Evolutionary conservation across 1,284 basidiomycete species (phyloP).

Genomic region (Xerocomus alliaceus): DNA sequence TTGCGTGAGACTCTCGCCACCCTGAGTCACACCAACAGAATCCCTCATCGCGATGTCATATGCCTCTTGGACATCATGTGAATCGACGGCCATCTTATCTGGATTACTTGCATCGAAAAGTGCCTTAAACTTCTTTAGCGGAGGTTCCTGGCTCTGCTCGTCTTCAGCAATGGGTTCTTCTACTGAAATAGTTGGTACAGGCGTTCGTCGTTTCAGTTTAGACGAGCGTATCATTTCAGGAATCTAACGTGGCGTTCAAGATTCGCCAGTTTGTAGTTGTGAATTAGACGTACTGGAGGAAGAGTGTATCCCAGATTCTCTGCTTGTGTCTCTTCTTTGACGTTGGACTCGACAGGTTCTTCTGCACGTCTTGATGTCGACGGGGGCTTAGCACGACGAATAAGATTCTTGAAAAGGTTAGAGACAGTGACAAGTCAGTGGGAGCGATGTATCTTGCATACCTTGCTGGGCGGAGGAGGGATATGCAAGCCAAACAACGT

Average conservation of each 20-base stretch:
- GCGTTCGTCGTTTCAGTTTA: slow-evolving; percentile 37
- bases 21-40: slow-evolving; percentile 19
- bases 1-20: slow-evolving; percentile 40
- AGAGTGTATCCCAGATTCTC: slow-evolving; percentile 23
- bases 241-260: slow-evolving; percentile 16
- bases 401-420: slow-evolving; percentile 23
- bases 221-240: slow-evolving; percentile 28
- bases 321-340: slow-evolving; percentile 20
- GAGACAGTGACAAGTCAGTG: background rate
- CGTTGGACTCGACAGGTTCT: slow-evolving; percentile 1
- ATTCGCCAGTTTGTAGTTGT: background rate
- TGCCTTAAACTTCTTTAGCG: slow-evolving; percentile 71
- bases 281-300: slow-evolving; percentile 32
- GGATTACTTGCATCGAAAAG: slow-evolving; percentile 73
- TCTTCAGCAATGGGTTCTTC: slow-evolving; percentile 20
- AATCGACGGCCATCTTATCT: slow-evolving; percentile 42
- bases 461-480: slow-evolving; percentile 42
- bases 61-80: slow-evolving; percentile 7
- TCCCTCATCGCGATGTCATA: slow-evolving; percentile 21
- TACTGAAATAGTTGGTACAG: slow-evolving; percentile 19
- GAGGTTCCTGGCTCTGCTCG: slow-evolving; percentile 52
- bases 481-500: slow-evolving; percentile 25
- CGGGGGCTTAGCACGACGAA: slow-evolving; percentile 28
- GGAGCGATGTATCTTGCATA: background rate
- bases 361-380: slow-evolving; percentile 20